phyloP scores from a whole-genome alignment of 1,284 basidiomycete genomes.

The Apiotrichum mycotoxinovorans region DNA sequence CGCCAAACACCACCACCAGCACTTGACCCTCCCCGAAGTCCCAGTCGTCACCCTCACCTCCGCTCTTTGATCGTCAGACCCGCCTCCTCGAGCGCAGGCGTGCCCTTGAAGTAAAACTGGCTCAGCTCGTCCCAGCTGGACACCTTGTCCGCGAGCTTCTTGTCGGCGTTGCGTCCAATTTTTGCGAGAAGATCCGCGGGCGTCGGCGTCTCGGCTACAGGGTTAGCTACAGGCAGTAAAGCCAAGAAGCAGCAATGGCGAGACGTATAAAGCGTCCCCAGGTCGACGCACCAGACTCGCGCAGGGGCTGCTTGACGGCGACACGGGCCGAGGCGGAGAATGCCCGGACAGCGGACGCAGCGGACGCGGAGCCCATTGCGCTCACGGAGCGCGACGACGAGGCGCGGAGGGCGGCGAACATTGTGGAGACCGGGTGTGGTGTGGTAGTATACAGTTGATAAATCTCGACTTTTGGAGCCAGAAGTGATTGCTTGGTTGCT shows the following conservation, averaged over 20 bases:
- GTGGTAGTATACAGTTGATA: not conserved
- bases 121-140: slow-evolving; percentile 40
- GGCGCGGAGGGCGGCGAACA: slow-evolving; percentile 29
- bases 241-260: not conserved
- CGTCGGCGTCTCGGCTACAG: slow-evolving; percentile 27
- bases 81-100: slow-evolving; percentile 29
- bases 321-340: slow-evolving; percentile 24
- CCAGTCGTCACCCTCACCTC: slow-evolving; percentile 28
- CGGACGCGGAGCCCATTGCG: too few species aligned
- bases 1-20: not conserved
- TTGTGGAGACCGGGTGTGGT: not conserved
- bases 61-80: slow-evolving; percentile 39
- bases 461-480: not conserved
- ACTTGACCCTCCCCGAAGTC: too few species aligned
- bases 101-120: slow-evolving; percentile 33
- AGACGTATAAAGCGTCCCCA: not conserved
- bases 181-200: slow-evolving; percentile 35
- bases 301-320: slow-evolving; percentile 28
- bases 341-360: not conserved
- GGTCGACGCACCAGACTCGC: slow-evolving; percentile 24
- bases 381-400: slow-evolving; percentile 25
- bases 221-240: slow-evolving; percentile 2
- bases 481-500: too few species aligned
- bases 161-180: slow-evolving; percentile 44
- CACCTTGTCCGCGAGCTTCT: slow-evolving; percentile 32